Evolutionary conservation across 2,329 filamentous ascomycete species (phyloP), one percentile per base, ranked within the genome.

Genomic region (Macrophomina tecta): DNA sequence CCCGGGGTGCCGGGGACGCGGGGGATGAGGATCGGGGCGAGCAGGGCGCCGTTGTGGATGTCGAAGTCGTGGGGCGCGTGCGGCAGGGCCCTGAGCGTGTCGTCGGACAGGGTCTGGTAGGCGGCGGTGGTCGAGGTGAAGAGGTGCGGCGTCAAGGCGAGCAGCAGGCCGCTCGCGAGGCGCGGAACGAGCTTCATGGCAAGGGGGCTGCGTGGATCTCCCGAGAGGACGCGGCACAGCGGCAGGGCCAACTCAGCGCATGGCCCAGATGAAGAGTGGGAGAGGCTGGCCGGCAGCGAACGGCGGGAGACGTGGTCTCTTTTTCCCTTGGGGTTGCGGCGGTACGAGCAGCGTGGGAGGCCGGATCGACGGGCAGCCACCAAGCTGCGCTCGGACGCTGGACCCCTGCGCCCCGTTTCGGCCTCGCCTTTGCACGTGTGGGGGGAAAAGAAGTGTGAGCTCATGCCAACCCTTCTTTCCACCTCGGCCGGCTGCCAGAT

Each of bases 1-100:
- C 93, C 93, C 1, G 89, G 84, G 0, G 93, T 97, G 16, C 94
- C 95, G 6, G 95, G 92, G 0, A 99, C 94, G 68, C 95, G 91
- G 1, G 95, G 90, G 61, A 91, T 89, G 64, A 99, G 84, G 73
- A 99, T 94, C 1, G 94, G 95, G 3, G 94, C 86, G 38, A 99
- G 87, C 18, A 99, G 85, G 4, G 86, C 82, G 71, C 93, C 93
- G 40, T 83, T 85, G 68, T 90, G 80, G 72, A 95, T 92, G 79
- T 97, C 87, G 77, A 97, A 94, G 78, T 93, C 91, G 7, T 60
- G 56, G 23, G 68, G 76, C 69, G 68, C 87, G 89, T 1, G 89
- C 89, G 58, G 91, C 16, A 99, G 86, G 63, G 82, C 83, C 69
- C 84, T 85, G 51, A 98, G 84, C 40, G 91, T 90, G 66, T 87